These are phyloP conservation scores for Aciculoconidium aculeatum DNA, from an alignment of 805 yeast species.

Conservation along the genomic window DNA sequence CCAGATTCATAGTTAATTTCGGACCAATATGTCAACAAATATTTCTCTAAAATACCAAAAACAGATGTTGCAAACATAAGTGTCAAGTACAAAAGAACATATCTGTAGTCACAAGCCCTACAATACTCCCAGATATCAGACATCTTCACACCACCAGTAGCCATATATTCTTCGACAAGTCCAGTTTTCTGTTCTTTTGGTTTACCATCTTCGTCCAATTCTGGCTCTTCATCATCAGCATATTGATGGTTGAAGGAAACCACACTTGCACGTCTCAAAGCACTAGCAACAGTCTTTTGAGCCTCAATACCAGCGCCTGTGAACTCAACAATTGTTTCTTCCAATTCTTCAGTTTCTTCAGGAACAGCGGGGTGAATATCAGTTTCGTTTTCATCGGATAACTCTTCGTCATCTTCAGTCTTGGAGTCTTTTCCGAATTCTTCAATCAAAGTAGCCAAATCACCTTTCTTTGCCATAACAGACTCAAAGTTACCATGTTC, in stretches of 20 bases:
- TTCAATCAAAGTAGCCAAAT: slow-evolving; percentile 16
- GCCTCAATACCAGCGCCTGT: slow-evolving; percentile 5
- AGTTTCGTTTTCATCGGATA: slow-evolving; percentile 1
- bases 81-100: slow-evolving; percentile 32
- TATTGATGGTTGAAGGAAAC: slow-evolving; percentile 20
- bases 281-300: slow-evolving; percentile 2
- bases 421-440: slow-evolving; percentile 14
- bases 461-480: slow-evolving; percentile 15
- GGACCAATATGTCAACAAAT: slow-evolving; percentile 69
- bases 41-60: slow-evolving; percentile 42
- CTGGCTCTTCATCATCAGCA: slow-evolving; percentile 13
- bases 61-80: slow-evolving; percentile 27
- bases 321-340: slow-evolving; percentile 5
- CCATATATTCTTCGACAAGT: slow-evolving; percentile 32
- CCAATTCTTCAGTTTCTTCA: slow-evolving; percentile 2
- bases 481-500: slow-evolving; percentile 23
- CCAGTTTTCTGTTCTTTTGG: slow-evolving; percentile 9
- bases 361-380: neutral
- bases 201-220: slow-evolving; percentile 8
- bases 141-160: slow-evolving; percentile 53
- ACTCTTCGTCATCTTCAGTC: slow-evolving; percentile 5
- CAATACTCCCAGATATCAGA: slow-evolving; percentile 49
- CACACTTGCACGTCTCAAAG: slow-evolving; percentile 15
- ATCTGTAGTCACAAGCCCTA: slow-evolving; percentile 42
- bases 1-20: slow-evolving; percentile 42